Evolutionary conservation across 2,329 filamentous ascomycete genomes (phyloP), one percentile per base, ranked within the genome.

Genomic region (Aureobasidium subglaciale): DNA sequence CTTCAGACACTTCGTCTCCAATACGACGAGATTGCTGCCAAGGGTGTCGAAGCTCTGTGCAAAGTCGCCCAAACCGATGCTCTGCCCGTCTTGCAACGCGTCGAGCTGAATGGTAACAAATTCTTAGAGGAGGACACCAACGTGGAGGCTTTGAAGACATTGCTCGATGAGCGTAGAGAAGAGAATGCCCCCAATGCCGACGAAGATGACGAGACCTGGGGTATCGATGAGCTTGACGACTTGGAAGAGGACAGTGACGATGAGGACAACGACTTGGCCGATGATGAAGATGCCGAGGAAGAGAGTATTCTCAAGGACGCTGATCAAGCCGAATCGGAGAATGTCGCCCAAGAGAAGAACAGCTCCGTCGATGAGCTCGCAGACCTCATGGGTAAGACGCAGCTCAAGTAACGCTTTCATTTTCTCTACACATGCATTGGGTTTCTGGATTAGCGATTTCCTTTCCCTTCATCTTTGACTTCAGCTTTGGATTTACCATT

Each of bases 21-120:
- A 69, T 97, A 87, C 78, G 97, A 97, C 74, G 93, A 99, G 62
- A 93, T 99, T 67, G 90, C 88, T 37, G 77, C 85, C 1, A 79
- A 83, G 56, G 88, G 86, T 16, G 71, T 97, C 48, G 84, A 87
- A 67, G 80, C 78, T 2, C 78, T 99, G 54, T 80, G 85, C 3
- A 74, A 80, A 18, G 88, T 88, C 2, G 84, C 84, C 4, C 82
- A 83, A 64, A 75, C 79, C 8, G 58, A 56, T 5, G 78, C 79
- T 2, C 79, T 99, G 8, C 90, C 90, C 1, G 80, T 81, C 11
- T 75, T 99, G 62, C 87, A 86, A 73, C 85, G 91, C 64, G 82
- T 99, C 48, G 93, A 97, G 73, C 76, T 99, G 62, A 97, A 99
- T 69, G 93, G 93, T 49, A 99, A 99, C 76, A 93, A 90, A 68